Evolutionary conservation across 345 rosid genomes (phyloP), one percentile per base, ranked within the genome.

Genomic region (Dimocarpus longan): DNA sequence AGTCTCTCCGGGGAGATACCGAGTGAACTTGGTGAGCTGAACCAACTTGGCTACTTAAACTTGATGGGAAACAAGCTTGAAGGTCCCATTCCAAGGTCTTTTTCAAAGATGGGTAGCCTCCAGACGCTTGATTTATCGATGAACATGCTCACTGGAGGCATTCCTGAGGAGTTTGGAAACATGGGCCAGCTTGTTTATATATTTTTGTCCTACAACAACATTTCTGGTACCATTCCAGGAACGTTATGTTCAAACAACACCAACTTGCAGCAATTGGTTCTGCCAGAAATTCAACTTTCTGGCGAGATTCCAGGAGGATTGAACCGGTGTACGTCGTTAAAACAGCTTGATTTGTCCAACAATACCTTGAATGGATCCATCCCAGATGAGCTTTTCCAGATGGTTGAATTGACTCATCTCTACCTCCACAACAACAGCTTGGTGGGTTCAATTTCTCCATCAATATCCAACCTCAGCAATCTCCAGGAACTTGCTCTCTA

Each of bases 361-460:
- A 96, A 96, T 82, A 80, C 90, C 0, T 90, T 96, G 10, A 71
- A 73, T 54, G 98, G 99, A 28, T 81, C 90, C 0, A 90, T 96
- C 43, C 99, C 99, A 0, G 71, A 48, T 0, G 88, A 87, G 56
- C 73, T 96, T 69, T 94, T 76, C 43, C 77, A 90, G 82, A 64
- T 92, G 78, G 82, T 73, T 52, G 75, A 79, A 54, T 79, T 94
- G 82, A 90, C 89, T 11, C 83, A 90, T 80, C 93, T 96, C 46
- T 93, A 92, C 66, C 95, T 96, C 44, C 94, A 94, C 82, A 96
- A 96, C 87, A 96, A 96, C 82, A 91, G 87, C 87, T 87, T 96
- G 87, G 89, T 68, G 15, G 98, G 99, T 70, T 82, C 83, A 28
- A 80, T 96, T 70, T 88, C 94, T 78, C 87, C 94, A 28, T 78